These are phyloP conservation scores for Bruguiera parviflora DNA, from an alignment of 345 rosid species.

Conservation along the genomic window DNA sequence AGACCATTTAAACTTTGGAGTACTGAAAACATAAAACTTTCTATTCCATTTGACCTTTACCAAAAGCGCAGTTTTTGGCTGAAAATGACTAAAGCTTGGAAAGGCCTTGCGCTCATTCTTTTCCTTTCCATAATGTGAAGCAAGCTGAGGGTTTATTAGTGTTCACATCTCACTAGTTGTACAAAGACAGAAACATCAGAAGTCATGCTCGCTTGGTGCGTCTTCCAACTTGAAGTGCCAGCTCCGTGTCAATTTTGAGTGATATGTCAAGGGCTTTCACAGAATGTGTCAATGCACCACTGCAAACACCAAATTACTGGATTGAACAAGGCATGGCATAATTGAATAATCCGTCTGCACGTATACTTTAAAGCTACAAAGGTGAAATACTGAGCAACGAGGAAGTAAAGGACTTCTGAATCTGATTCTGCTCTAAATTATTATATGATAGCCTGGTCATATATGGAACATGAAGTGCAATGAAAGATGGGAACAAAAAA, in stretches of 20 bases:
- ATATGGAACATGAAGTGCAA: not conserved
- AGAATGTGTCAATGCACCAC: slow-evolving; percentile 91
- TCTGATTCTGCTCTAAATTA: not conserved
- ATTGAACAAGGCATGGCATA: not conserved
- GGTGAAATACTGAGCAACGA: not conserved
- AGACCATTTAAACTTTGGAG: too few species aligned
- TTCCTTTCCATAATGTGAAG: not conserved
- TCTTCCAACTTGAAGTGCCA: slow-evolving; percentile 88
- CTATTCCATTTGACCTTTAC: too few species aligned
- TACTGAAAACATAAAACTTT: too few species aligned
- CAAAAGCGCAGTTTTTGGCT: not conserved
- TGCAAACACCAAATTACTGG: slow-evolving; percentile 30
- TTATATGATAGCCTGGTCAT: not conserved
- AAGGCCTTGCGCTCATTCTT: not conserved
- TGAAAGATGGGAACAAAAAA: not conserved
- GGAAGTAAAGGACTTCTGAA: not conserved
- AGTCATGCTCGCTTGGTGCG: slow-evolving; percentile 77
- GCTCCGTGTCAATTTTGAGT: slow-evolving; percentile 84
- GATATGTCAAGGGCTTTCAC: slow-evolving; percentile 91
- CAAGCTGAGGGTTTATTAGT: not conserved
- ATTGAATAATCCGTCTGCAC: not conserved
- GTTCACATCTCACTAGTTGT: not conserved
- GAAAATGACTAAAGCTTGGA: not conserved
- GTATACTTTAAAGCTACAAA: not conserved
- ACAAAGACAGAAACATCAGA: not conserved